Evolutionary conservation across 306 rosid species (phyloP).

Genomic region (Oemleria cerasiformis): DNA sequence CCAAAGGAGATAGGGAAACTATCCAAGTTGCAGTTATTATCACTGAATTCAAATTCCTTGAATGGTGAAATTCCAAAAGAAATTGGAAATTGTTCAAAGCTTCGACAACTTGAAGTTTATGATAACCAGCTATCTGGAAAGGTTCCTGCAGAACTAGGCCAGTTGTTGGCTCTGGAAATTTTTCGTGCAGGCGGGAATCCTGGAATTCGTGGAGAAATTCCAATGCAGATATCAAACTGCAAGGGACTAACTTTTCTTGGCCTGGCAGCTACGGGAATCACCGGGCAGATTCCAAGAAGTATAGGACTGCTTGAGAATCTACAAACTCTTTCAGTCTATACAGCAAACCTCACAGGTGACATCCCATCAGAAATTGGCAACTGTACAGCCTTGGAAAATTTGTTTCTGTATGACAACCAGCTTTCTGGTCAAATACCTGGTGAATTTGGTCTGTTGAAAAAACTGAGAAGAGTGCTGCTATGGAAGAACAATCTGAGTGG

Average conservation of each 20-base stretch:
- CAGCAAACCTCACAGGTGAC: conserved; percentile 73
- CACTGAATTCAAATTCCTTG: conserved; percentile 69
- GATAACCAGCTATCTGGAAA: conserved; percentile 79
- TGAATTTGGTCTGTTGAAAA: conserved; percentile 61
- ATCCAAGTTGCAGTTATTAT: conserved; percentile 42
- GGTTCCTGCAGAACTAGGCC: conserved; percentile 75
- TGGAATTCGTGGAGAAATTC: conserved; percentile 74
- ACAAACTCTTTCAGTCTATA: conserved; percentile 71
- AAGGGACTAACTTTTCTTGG: conserved; percentile 64
- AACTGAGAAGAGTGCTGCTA: conserved; percentile 57
- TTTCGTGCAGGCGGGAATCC: conserved; percentile 83
- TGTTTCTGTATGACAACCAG: conserved; percentile 82
- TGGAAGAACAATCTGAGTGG: conserved; percentile 87
- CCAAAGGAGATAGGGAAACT: conserved; percentile 64
- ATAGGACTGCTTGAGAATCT: conserved; percentile 72
- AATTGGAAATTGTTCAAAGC: conserved; percentile 76
- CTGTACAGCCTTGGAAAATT: conserved; percentile 65
- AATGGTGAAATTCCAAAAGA: conserved; percentile 60
- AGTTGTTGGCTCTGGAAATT: conserved; percentile 45
- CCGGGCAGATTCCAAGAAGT: conserved; percentile 72
- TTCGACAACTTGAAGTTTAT: conserved; percentile 57
- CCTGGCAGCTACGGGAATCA: conserved; percentile 77
- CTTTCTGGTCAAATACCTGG: conserved; percentile 72
- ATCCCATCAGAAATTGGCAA: conserved; percentile 80
- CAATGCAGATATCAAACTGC: conserved; percentile 74